Base-by-base conservation (phyloP, 2,329 filamentous ascomycete species). In the Botrytis deweyae region DNA sequence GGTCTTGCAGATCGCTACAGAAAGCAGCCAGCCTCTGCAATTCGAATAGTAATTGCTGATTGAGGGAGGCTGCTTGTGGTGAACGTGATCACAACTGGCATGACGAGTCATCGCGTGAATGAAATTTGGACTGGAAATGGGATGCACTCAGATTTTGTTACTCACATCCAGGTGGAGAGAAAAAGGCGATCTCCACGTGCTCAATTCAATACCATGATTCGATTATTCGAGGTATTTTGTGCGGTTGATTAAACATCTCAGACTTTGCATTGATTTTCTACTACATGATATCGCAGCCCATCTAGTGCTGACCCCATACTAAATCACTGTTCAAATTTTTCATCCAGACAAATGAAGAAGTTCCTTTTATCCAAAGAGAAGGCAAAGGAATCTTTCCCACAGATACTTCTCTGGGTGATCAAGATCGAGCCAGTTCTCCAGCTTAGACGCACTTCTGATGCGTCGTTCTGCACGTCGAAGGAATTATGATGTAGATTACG, bases 81-180 rank as follows among this genome's bases (percentile, higher is more conserved):
- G 52, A 58, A 58, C 52, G n/a, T 58, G 52, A 58, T 58, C 52
- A 58, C 52, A 58, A 29, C n/a, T 58, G 52, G 52, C 52, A 58
- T 58, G 6, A 58, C 52, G 7, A 58, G 52, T 58, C n/a, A 58
- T 29, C 52, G 14, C 52, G n/a, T 58, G 52, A 29, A 58, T 29
- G n/a, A 18, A 55, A 29, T 18, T 18, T 58, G 14, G n/a, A 18
- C 52, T 29, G n/a, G 52, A 18, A 58, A 58, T 18, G 52, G 14
- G 14, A 58, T 18, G n/a, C 14, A 16, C 25, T 58, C n/a, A 8
- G n/a, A 18, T 58, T 29, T 58, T 58, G 5, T 58, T 58, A 58
- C 52, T 58, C 52, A 29, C n/a, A 29, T 29, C 25, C 6, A 55
- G 14, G 25, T 29, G 29, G 1, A 55, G n/a, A 55, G 52, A 55